Evolutionary conservation across 352 stramenopile species (phyloP).

Genomic region (Elongisporangium senticosum): DNA sequence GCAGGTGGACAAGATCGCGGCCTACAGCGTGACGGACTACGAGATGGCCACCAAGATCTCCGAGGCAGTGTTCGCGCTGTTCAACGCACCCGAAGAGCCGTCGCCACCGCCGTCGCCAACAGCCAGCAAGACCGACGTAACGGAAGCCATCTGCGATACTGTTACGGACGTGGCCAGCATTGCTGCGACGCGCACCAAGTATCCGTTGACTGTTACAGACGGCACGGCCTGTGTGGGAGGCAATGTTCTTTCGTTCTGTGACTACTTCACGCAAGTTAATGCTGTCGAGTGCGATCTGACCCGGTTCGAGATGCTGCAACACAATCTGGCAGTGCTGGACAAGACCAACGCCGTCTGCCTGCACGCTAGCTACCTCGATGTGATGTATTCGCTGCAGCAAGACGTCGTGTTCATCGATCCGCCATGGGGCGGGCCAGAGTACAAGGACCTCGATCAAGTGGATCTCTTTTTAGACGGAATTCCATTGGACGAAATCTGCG

Average conservation of each 20-base stretch:
- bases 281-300: conserved; percentile 63
- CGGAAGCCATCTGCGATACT: conserved; percentile 9
- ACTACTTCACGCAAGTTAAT: conserved; percentile 71
- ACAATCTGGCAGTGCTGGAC: conserved; percentile 60
- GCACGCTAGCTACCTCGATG: conserved; percentile 59
- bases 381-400: conserved; percentile 65
- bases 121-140: conserved; percentile 5
- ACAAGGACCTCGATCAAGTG: conserved; percentile 65
- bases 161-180: conserved; percentile 1
- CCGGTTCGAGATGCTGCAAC: conserved; percentile 62
- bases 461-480: conserved; percentile 62
- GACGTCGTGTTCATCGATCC: conserved; percentile 83
- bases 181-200: conserved; percentile 21
- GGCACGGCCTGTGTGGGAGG: conserved; percentile 76
- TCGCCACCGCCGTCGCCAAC: conserved; percentile 1
- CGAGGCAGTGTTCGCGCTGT: conserved; percentile 44
- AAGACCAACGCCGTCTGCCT: conserved; percentile 57
- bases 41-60: conserved; percentile 78
- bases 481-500: conserved; percentile 62
- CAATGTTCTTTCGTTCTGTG: conserved; percentile 78
- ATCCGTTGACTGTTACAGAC: conserved; percentile 55
- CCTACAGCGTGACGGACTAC: conserved; percentile 78
- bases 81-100: conserved; percentile 12
- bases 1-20: conserved; percentile 73
- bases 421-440: conserved; percentile 77